Percentiles rank a stretch among this genome's conserved stretches.
These are phyloP conservation scores for Phytophthora capsici DNA, from an alignment of 352 stramenopile species.

Conservation along the genomic window DNA sequence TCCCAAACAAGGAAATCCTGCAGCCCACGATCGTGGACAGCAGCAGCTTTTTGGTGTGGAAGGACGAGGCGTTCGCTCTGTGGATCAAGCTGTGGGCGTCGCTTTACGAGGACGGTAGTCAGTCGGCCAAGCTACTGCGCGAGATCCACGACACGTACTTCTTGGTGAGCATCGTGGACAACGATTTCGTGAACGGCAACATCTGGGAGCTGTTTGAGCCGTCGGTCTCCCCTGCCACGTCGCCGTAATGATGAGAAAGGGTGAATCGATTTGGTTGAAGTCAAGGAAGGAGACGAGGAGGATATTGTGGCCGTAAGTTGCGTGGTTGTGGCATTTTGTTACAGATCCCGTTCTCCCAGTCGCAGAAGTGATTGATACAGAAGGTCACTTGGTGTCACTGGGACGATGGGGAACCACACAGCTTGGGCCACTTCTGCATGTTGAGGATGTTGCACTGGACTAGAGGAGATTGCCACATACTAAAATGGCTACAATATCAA, in stretches of 20 bases:
- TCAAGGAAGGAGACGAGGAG: constrained; percentile 15
- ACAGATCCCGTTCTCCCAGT: constrained; percentile 47
- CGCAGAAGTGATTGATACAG: constrained; percentile 38
- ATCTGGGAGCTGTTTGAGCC: constrained; percentile 84
- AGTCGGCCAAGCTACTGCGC: constrained; percentile 93
- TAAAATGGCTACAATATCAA: constrained; percentile 32
- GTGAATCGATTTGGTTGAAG: constrained; percentile 1
- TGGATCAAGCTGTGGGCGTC: constrained; percentile 97
- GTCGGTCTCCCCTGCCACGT: constrained; percentile 20
- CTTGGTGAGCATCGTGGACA: constrained; percentile 98
- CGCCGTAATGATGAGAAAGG: constrained; percentile 24
- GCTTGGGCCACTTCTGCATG: constrained; percentile 26
- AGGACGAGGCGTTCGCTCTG: constrained; percentile 97
- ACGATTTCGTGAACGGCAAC: constrained; percentile 94
- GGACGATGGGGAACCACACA: constrained; percentile 47
- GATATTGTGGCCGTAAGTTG: constrained; percentile 11
- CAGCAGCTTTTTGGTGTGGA: constrained; percentile 95
- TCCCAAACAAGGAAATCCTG: constrained; percentile 96
- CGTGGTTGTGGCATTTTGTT: constrained; percentile 28
- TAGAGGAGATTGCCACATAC: constrained; percentile 20
- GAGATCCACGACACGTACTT: constrained; percentile 97
- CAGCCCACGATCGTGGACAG: constrained; percentile 99
- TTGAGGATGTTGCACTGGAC: constrained; percentile 28
- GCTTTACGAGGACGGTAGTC: constrained; percentile 94
- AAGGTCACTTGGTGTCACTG: constrained; percentile 36